A percentile compares a stretch with the other conserved stretches of the same genome.
phyloP scores from a whole-genome alignment of 2,329 filamentous ascomycete species.

The Trichoderma semiorbis region DNA sequence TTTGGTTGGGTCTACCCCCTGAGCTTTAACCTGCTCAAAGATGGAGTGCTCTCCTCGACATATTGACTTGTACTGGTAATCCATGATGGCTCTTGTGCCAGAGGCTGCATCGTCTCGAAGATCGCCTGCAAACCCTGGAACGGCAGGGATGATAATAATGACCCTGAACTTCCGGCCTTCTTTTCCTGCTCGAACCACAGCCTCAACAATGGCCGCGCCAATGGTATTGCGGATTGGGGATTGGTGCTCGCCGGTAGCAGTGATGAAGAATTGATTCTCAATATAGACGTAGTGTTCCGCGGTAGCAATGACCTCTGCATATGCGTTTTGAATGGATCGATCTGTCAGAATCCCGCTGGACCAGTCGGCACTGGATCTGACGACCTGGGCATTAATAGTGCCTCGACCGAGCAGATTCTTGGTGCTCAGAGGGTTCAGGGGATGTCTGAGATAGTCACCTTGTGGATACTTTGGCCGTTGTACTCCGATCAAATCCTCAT shows the following conservation, averaged over 20 bases:
- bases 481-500: slow-evolving; percentile 84
- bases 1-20: slow-evolving; percentile 72
- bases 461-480: slow-evolving; percentile 87
- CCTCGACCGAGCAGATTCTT: slow-evolving; percentile 66
- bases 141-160: slow-evolving; percentile 84
- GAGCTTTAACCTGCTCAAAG: slow-evolving; percentile 67
- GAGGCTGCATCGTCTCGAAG: slow-evolving; percentile 76
- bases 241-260: slow-evolving; percentile 86
- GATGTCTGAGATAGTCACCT: slow-evolving; percentile 82
- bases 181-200: slow-evolving; percentile 74
- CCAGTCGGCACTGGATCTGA: slow-evolving; percentile 92
- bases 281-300: slow-evolving; percentile 95
- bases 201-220: slow-evolving; percentile 85
- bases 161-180: slow-evolving; percentile 85
- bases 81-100: slow-evolving; percentile 93
- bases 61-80: slow-evolving; percentile 97
- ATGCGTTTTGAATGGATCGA: slow-evolving; percentile 84
- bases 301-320: slow-evolving; percentile 77
- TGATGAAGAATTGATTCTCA: slow-evolving; percentile 98
- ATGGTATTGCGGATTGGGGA: slow-evolving; percentile 83
- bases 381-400: slow-evolving; percentile 75
- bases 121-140: slow-evolving; percentile 93
- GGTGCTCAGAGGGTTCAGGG: slow-evolving; percentile 62
- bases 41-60: slow-evolving; percentile 90
- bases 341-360: slow-evolving; percentile 84